phyloP scores from a whole-genome alignment of 2,329 filamentous ascomycete species.

The Venturia effusa region DNA sequence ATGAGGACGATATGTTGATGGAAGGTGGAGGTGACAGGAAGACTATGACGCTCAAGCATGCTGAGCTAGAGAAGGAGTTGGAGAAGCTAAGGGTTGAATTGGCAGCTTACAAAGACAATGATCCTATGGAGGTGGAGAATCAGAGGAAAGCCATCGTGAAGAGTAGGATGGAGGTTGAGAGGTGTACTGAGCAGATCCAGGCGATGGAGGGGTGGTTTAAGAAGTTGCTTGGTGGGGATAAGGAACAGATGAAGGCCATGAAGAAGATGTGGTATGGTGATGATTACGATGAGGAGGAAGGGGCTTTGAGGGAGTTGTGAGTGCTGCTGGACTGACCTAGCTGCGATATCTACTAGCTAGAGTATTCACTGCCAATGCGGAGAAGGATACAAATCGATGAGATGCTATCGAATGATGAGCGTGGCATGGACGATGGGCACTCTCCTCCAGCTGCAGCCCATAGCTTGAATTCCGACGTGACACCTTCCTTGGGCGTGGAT shows the following conservation, averaged over 20 bases:
- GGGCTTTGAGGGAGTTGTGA: conserved; percentile 27
- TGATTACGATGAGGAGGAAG: conserved; percentile 44
- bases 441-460: no score
- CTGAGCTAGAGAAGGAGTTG: conserved; percentile 25
- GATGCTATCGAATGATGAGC: not conserved
- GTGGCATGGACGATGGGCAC: no score
- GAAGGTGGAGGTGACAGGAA: conserved; percentile 23
- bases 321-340: not conserved
- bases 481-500: no score
- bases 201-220: conserved; percentile 36
- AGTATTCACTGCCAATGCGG: not conserved
- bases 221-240: conserved; percentile 25
- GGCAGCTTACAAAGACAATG: conserved; percentile 33
- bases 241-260: conserved; percentile 32
- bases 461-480: no score
- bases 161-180: conserved; percentile 23
- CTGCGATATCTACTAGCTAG: not conserved
- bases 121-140: conserved; percentile 33
- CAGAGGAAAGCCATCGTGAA: conserved; percentile 24
- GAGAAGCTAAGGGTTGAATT: conserved; percentile 30
- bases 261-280: conserved; percentile 39
- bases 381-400: not conserved
- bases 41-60: conserved; percentile 26
- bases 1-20: conserved; percentile 24
- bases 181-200: conserved; percentile 34